Evolutionary conservation across 257 asterid genomes (phyloP), one percentile per base, ranked within the genome.

Genomic region (Echium plantagineum): DNA sequence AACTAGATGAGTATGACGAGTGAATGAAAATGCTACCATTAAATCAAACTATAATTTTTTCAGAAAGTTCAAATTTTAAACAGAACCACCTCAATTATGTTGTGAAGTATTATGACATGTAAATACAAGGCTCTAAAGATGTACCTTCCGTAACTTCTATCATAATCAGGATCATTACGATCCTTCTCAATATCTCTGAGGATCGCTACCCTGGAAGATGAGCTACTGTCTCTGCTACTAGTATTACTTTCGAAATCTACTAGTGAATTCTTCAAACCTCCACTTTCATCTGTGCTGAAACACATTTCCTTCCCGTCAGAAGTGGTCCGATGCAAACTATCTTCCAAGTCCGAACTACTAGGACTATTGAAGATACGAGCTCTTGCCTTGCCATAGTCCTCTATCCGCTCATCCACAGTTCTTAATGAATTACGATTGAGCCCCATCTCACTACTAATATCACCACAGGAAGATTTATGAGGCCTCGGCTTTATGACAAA

Each of bases 121-220:
- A 15, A 42, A 42, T 42, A 42, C 13, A 42, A 12, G 49, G 49
- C 47, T 42, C 15, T 42, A 17, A 42, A 42, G 49, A 61, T 74
- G 52, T 71, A 84, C 99, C 99, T 89, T 71, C 75, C 89, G 67
- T 82, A 88, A 70, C 86, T 86, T 77, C 99, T 85, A 71, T 93
- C 95, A 66, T 93, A 93, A 80, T 89, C 99, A 56, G 99, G 97
- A 73, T 93, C 99, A 16, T 71, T 77, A 30, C 87, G 86, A 58
- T 93, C 97, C 75, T 89, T 93, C 80, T 93, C 99, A 80, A 85
- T 76, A 85, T 93, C 97, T 82, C 97, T 84, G 20, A 89, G 71
- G 76, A 93, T 89, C 4, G 49, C 49, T 58, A 89, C 95, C 35
- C 86, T 78, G 57, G 89, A 86, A 59, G 87, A 72, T 67, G 67